Evolutionary conservation across 139 green algal species (phyloP), one percentile per base, ranked within the genome.

Genomic region (Tetratostichococcus sp.): DNA sequence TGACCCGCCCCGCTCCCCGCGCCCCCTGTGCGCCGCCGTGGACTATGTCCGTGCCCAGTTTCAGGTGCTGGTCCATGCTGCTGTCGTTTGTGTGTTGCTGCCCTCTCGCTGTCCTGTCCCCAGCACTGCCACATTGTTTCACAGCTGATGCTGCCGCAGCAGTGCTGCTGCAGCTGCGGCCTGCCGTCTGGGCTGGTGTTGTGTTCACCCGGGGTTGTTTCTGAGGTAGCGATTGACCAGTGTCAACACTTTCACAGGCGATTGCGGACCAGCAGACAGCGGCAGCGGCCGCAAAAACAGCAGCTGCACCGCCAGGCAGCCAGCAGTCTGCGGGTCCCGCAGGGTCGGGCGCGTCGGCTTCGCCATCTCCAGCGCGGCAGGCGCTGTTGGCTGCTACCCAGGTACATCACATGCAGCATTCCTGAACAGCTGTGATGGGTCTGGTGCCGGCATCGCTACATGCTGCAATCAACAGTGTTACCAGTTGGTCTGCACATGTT

Each of bases 41-140:
- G 88, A 90, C 33, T 75, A 78, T 8, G 74, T 88, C 0, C 70
- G 87, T 0, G 77, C 78, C 5, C 83, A 92, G 65, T 82, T 87
- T 42, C 73, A 84, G 82, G 83, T 82, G 33, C 34, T 42, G 28
- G 32, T 30, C n/a, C n/a, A n/a, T n/a, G n/a, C n/a, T n/a, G n/a
- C n/a, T n/a, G n/a, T n/a, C n/a, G n/a, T n/a, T n/a, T n/a, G n/a
- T n/a, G n/a, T n/a, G n/a, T n/a, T n/a, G n/a, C n/a, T n/a, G n/a
- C n/a, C n/a, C n/a, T n/a, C n/a, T n/a, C n/a, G n/a, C n/a, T n/a
- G n/a, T n/a, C n/a, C n/a, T n/a, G n/a, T n/a, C n/a, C n/a, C n/a
- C n/a, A n/a, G n/a, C n/a, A 25, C 0, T 35, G 30, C 50, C 21
- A 35, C 33, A 30, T 17, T 50, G 69, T 71, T 28, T 34, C 71